Evolutionary conservation across 305 asterid species (phyloP).

Genomic region (Fraxinus velutina): DNA sequence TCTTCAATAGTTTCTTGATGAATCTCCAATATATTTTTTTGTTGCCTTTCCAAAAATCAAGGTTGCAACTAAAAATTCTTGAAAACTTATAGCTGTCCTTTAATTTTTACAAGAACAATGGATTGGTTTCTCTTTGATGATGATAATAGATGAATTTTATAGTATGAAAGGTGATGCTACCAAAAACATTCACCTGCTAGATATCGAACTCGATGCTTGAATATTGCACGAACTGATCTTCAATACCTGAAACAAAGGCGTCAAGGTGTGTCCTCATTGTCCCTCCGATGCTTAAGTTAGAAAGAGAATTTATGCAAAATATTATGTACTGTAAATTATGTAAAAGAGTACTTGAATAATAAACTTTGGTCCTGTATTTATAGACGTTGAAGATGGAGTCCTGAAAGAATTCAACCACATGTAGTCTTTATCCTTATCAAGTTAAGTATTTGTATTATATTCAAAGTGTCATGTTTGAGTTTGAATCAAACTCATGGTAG

Average conservation of each 20-base stretch:
- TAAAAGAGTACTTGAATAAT: no score
- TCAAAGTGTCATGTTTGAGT: background rate
- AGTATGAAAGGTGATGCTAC: background rate
- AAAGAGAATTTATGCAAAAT: background rate
- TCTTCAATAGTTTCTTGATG: no score
- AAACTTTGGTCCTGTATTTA: background rate
- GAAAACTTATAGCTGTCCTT: no score
- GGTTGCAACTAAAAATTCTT: no score
- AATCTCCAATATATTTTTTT: no score
- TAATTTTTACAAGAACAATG: no score
- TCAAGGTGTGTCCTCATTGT: background rate
- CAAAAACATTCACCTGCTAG: background rate
- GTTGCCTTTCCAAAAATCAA: no score
- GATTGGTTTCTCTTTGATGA: no score
- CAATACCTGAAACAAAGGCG: background rate
- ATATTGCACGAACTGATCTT: background rate
- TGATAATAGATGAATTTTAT: no score
- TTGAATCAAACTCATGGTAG: background rate
- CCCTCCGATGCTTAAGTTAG: background rate
- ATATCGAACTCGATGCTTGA: background rate
- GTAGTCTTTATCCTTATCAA: background rate
- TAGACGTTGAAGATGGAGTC: background rate
- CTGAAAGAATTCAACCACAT: background rate
- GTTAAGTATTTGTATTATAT: background rate
- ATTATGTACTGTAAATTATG: background rate